These are phyloP conservation scores for Brettanomyces bruxellensis DNA, from an alignment of 805 yeast genomes.

Conservation along the genomic window DNA sequence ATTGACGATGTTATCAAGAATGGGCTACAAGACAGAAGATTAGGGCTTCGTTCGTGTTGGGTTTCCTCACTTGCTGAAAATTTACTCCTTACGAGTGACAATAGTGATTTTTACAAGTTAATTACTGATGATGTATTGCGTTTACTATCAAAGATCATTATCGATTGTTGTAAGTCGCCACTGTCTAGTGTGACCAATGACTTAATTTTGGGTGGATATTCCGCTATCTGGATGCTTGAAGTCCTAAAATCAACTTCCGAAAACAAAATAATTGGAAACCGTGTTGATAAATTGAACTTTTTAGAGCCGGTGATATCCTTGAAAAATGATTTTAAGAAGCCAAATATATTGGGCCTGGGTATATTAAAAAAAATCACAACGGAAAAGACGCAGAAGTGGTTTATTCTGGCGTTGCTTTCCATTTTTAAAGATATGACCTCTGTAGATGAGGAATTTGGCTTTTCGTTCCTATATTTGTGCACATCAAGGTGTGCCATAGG, in stretches of 20 bases:
- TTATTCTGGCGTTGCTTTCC: conserved; percentile 34
- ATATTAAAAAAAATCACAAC: conserved; percentile 41
- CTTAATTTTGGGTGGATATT: conserved; percentile 46
- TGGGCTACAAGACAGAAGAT: conserved; percentile 62
- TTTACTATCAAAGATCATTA: conserved; percentile 12
- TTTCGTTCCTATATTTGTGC: conserved; percentile 39
- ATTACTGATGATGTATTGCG: conserved; percentile 7
- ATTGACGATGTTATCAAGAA: conserved; percentile 27
- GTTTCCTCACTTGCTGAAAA: conserved; percentile 10
- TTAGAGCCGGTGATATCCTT: conserved; percentile 31
- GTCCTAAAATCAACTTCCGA: conserved; percentile 11
- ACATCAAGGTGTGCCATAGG: conserved; percentile 32
- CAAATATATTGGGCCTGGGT: conserved; percentile 19
- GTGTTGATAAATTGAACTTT: conserved; percentile 21
- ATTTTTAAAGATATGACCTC: conserved; percentile 15
- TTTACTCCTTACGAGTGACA: neutral
- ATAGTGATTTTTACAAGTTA: neutral
- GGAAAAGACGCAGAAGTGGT: conserved; percentile 44
- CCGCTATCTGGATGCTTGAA: conserved; percentile 24
- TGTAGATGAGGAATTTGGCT: conserved; percentile 26
- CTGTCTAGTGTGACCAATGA: conserved; percentile 43
- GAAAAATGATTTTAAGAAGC: conserved; percentile 22
- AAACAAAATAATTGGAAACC: conserved; percentile 4
- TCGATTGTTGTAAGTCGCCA: conserved; percentile 44
- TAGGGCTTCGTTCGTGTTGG: conserved; percentile 42